These are phyloP conservation scores for Sindora glabra DNA, from an alignment of 306 rosid species.

Conservation along the genomic window DNA sequence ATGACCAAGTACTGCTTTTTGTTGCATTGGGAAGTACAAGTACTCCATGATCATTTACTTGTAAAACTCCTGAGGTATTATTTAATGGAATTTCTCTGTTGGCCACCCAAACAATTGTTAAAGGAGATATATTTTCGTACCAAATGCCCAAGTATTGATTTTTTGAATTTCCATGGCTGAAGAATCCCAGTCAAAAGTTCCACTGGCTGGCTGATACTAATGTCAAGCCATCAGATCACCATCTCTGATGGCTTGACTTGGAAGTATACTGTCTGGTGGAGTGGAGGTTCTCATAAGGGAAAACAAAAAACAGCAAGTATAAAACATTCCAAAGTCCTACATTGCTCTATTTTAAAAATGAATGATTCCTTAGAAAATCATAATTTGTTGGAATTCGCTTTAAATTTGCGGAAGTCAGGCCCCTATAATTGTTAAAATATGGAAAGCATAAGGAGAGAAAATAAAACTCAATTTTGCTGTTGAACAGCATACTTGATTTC, in stretches of 20 bases:
- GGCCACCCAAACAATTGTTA: slow-evolving; percentile 15
- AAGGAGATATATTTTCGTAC: slow-evolving; percentile 11
- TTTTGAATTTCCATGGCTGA: slow-evolving; percentile 9
- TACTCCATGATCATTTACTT: slow-evolving; percentile 3
- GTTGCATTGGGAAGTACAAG: slow-evolving; percentile 1
- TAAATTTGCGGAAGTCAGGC: too few relatives aligned
- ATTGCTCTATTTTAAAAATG: too few relatives aligned
- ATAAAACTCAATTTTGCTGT: too few relatives aligned
- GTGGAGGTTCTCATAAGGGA: neutral
- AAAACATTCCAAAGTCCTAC: neutral
- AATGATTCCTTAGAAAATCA: too few relatives aligned
- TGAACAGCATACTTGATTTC: too few relatives aligned
- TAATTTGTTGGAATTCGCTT: too few relatives aligned
- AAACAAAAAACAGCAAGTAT: neutral
- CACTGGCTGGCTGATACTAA: slow-evolving; percentile 4
- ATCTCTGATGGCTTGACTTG: neutral
- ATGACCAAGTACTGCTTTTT: slow-evolving; percentile 5
- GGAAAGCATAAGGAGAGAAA: too few relatives aligned
- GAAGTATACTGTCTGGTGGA: neutral
- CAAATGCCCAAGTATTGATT: slow-evolving; percentile 10
- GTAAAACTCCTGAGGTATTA: neutral
- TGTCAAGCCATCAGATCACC: too few relatives aligned
- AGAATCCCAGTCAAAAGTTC: slow-evolving; percentile 13
- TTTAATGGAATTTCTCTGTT: slow-evolving; percentile 10
- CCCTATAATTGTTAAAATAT: too few relatives aligned